These are phyloP conservation scores for Lactarius akahatsu DNA, from an alignment of 768 basidiomycete genomes.

Conservation along the genomic window DNA sequence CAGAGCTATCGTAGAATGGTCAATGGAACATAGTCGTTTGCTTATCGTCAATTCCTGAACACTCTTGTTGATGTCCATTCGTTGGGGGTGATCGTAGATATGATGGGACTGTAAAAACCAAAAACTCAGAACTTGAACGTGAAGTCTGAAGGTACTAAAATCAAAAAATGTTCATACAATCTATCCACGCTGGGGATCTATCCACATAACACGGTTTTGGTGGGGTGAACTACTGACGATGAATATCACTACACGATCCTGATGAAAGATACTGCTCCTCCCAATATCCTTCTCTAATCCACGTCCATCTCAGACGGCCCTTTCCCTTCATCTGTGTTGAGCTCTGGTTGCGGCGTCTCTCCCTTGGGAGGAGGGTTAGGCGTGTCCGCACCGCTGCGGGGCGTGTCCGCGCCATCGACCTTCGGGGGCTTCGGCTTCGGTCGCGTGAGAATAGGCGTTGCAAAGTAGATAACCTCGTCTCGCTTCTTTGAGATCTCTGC, in stretches of 20 bases:
- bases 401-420: constrained; percentile 68
- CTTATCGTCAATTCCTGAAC: neutral
- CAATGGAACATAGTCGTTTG: neutral
- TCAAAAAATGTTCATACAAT: neutral
- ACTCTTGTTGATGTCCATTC: neutral
- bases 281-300: constrained; percentile 48
- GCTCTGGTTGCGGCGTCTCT: constrained; percentile 37
- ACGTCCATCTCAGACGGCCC: constrained; percentile 81
- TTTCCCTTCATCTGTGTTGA: constrained; percentile 37
- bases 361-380: constrained; percentile 45
- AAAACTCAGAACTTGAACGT: neutral
- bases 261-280: constrained; percentile 12
- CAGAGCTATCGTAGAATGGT: no score
- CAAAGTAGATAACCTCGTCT: constrained; percentile 90
- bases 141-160: neutral
- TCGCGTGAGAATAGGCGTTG: constrained; percentile 85
- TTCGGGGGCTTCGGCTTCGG: constrained; percentile 87
- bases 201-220: neutral
- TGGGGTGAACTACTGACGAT: constrained; percentile 12
- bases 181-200: constrained; percentile 16
- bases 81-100: neutral
- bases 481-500: constrained; percentile 87
- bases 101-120: neutral
- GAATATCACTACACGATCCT: constrained; percentile 20
- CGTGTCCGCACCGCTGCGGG: constrained; percentile 61